Base-by-base conservation (phyloP, 345 rosid species). In the Limnanthes douglasii region DNA sequence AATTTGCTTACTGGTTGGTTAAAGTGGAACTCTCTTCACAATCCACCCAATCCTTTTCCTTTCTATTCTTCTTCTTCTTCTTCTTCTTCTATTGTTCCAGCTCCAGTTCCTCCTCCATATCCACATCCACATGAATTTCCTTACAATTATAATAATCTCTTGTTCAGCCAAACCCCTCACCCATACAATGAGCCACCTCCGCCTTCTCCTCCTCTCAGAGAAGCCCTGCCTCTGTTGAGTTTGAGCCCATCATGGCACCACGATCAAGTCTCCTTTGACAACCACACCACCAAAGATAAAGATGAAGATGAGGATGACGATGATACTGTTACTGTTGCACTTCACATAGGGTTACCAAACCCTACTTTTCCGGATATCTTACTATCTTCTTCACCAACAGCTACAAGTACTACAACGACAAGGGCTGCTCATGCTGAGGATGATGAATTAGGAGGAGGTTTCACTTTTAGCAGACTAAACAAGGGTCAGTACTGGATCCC, bases 401-500 rank as follows among this genome's bases (percentile, higher is more conserved):
- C 48, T 32, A 33, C 53, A 56, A 56, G 27, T 27, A 48, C 19
- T 22, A 22, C 18, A 33, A 11, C 19, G 37, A 43, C 31, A 28
- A 37, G 20, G n/a, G 29, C n/a, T 3, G 35, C 9, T 15, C 28
- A 31, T 13, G 60, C 44, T 29, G 59, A 41, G 16, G 48, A 58
- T 15, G 68, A 59, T 29, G 58, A 64, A 43, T 78, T 72, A 52
- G 60, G 51, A 9, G 47, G 50, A 2, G 57, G 69, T 53, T 66
- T 65, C 57, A 65, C 70, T 11, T 50, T 72, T 22, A 74, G 46
- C 57, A 75, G 83, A 65, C 78, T 86, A 39, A 77, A 74, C 55
- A 86, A 77, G 64, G 94, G 97, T 54, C 92, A 82, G 46, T 82
- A 82, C 41, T 86, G 97, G 97, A 86, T 86, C 73, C 97, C 97